A percentile compares a stretch with the other conserved stretches of the same genome.
Conservation (phyloP, 805 yeast species). For the Ogataea salicorniae region DNA sequence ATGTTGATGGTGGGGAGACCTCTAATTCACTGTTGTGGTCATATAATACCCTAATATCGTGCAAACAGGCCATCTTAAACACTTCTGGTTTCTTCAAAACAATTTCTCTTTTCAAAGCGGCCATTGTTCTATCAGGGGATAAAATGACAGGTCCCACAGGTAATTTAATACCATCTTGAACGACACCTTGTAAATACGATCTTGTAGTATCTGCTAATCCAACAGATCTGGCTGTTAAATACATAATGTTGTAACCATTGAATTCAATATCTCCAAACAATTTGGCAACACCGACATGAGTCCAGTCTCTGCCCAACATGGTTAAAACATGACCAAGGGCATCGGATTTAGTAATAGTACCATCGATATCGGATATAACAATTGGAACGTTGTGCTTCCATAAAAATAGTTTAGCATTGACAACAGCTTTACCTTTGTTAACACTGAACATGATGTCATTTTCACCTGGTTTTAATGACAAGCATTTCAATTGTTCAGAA, state of each 20-base stretch:
- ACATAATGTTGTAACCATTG: slow-evolving; percentile 91
- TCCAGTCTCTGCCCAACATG: slow-evolving; percentile 95
- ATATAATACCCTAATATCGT: slow-evolving; percentile 76
- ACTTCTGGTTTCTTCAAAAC: slow-evolving; percentile 94
- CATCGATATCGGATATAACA: slow-evolving; percentile 96
- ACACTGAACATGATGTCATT: slow-evolving; percentile 77
- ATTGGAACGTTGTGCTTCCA: slow-evolving; percentile 86
- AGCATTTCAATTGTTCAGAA: slow-evolving; percentile 75
- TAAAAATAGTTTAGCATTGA: slow-evolving; percentile 66
- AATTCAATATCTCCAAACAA: slow-evolving; percentile 78
- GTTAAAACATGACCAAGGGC: slow-evolving; percentile 95
- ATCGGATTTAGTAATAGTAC: slow-evolving; percentile 96
- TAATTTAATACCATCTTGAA: slow-evolving; percentile 66
- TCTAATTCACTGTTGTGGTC: slow-evolving; percentile 5
- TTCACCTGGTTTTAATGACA: slow-evolving; percentile 71
- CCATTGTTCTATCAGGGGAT: slow-evolving; percentile 94
- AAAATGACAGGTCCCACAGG: slow-evolving; percentile 93
- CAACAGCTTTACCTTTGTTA: slow-evolving; percentile 74
- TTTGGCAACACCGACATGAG: slow-evolving; percentile 92
- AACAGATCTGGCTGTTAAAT: slow-evolving; percentile 89
- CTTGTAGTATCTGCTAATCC: slow-evolving; percentile 94
- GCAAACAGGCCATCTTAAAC: slow-evolving; percentile 95
- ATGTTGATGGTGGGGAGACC: not conserved
- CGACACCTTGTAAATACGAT: slow-evolving; percentile 70
- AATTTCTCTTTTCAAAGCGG: slow-evolving; percentile 88